Conservation (phyloP, 2,329 filamentous ascomycete species). For the Epicoccum sorghinum region DNA sequence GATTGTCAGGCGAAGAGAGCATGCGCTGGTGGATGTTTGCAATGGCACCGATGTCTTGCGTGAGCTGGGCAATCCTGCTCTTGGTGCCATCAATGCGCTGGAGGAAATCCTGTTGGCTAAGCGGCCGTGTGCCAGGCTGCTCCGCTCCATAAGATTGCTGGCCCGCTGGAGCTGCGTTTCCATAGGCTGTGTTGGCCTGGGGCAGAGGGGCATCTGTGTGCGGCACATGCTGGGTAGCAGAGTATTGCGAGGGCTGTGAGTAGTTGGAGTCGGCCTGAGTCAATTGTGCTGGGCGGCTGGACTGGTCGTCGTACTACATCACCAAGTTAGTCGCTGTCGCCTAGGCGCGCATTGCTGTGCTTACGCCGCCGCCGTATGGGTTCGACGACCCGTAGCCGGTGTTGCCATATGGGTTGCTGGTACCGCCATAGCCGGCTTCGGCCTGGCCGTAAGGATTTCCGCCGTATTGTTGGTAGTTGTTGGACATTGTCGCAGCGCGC, state of each 20-base stretch:
- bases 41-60: slow-evolving; percentile 71
- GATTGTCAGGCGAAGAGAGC: slow-evolving; percentile 67
- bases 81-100: slow-evolving; percentile 70
- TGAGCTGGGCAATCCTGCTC: slow-evolving; percentile 70
- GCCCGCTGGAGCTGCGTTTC: slow-evolving; percentile 32
- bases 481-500: slow-evolving; percentile 33
- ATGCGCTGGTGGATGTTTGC: slow-evolving; percentile 73
- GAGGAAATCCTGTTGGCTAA: slow-evolving; percentile 72
- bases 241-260: slow-evolving; percentile 49
- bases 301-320: slow-evolving; percentile 30
- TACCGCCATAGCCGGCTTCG: slow-evolving; percentile 40
- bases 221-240: slow-evolving; percentile 35
- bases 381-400: slow-evolving; percentile 38
- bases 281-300: slow-evolving; percentile 32
- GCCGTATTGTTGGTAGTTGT: slow-evolving; percentile 60
- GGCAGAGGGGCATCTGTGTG: slow-evolving; percentile 25
- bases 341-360: slow-evolving; percentile 16
- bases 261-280: slow-evolving; percentile 47
- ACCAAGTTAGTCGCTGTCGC: slow-evolving; percentile 16
- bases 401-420: slow-evolving; percentile 49
- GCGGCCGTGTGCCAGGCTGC: slow-evolving; percentile 58
- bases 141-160: slow-evolving; percentile 47
- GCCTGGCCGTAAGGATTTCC: slow-evolving; percentile 66
- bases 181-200: slow-evolving; percentile 51
- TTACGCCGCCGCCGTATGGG: slow-evolving; percentile 39